A percentile compares a stretch with the other conserved stretches of the same genome.
Evolutionary conservation across 352 stramenopile genomes (phyloP).

Genomic region (Pythium sukuiense): DNA sequence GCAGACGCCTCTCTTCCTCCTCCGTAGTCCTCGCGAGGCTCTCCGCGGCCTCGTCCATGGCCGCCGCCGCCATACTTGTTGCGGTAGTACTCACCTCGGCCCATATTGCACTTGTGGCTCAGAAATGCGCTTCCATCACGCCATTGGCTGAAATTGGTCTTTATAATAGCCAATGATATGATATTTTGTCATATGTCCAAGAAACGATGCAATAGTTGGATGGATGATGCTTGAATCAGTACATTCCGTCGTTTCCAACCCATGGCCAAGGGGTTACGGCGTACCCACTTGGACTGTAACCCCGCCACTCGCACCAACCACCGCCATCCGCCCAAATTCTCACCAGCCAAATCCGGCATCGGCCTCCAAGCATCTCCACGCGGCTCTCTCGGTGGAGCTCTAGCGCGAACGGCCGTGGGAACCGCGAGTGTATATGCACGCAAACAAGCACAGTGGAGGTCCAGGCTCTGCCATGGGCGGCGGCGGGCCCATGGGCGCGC

Average conservation of each 20-base stretch:
- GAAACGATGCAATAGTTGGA: background rate
- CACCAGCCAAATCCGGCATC: constrained; percentile 7
- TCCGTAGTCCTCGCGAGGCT: constrained; percentile 1
- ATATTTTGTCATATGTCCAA: background rate
- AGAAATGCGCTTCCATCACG: background rate
- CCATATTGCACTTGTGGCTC: constrained; percentile 37
- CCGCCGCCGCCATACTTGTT: constrained; percentile 85
- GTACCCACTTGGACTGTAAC: constrained; percentile 7
- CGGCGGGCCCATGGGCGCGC: constrained; percentile 23
- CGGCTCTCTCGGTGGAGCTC: constrained; percentile 1
- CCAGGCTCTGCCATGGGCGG: constrained; percentile 9
- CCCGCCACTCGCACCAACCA: constrained; percentile 8
- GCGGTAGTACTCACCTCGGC: constrained; percentile 87
- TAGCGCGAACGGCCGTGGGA: background rate
- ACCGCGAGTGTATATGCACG: constrained; percentile 13
- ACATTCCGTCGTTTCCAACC: constrained; percentile 1
- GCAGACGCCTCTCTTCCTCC: background rate
- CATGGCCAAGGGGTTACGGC: background rate
- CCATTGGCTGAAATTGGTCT: background rate
- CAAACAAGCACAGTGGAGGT: constrained; percentile 22
- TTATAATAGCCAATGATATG: background rate
- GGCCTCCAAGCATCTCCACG: background rate
- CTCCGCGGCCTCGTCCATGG: constrained; percentile 27
- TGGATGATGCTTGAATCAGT: background rate
- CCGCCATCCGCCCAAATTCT: constrained; percentile 11